Percentiles rank a stretch among this genome's conserved stretches.
phyloP scores from a whole-genome alignment of 306 rosid species.

The Malus fusca region DNA sequence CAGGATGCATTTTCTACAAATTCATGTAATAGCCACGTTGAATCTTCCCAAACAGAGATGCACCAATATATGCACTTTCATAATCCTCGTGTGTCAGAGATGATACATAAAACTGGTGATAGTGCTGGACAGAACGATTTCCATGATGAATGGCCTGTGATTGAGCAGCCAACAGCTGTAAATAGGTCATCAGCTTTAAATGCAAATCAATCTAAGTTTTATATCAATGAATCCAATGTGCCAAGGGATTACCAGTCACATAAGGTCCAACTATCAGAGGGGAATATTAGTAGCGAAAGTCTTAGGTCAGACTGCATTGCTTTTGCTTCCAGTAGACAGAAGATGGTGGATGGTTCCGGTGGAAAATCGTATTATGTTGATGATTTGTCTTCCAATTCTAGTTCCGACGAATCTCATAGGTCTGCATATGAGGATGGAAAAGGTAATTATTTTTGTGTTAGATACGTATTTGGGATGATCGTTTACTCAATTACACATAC shows the following conservation, averaged over 20 bases:
- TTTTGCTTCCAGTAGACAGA: constrained; percentile 23
- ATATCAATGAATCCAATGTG: constrained; percentile 19
- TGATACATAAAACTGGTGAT: not conserved
- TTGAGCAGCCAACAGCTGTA: constrained; percentile 33
- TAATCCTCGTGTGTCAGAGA: constrained; percentile 12
- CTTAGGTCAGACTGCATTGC: constrained; percentile 19
- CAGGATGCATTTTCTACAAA: constrained; percentile 21
- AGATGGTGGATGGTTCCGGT: constrained; percentile 7
- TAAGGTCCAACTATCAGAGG: constrained; percentile 21
- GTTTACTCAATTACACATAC: not conserved
- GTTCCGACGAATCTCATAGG: constrained; percentile 12
- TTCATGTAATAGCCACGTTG: constrained; percentile 17
- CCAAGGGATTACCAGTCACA: constrained; percentile 26
- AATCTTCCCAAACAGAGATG: constrained; percentile 25
- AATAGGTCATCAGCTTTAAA: constrained; percentile 6
- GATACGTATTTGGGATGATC: not conserved
- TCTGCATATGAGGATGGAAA: constrained; percentile 16
- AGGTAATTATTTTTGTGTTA: constrained; percentile 25
- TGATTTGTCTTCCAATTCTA: constrained; percentile 18
- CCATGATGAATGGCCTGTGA: constrained; percentile 39
- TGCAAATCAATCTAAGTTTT: constrained; percentile 19
- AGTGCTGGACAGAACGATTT: constrained; percentile 20
- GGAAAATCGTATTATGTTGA: constrained; percentile 20
- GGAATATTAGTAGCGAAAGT: constrained; percentile 11
- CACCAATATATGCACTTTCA: constrained; percentile 14